These are phyloP conservation scores for Blumeriella jaapii DNA, from an alignment of 2,329 filamentous ascomycete genomes.

Conservation along the genomic window DNA sequence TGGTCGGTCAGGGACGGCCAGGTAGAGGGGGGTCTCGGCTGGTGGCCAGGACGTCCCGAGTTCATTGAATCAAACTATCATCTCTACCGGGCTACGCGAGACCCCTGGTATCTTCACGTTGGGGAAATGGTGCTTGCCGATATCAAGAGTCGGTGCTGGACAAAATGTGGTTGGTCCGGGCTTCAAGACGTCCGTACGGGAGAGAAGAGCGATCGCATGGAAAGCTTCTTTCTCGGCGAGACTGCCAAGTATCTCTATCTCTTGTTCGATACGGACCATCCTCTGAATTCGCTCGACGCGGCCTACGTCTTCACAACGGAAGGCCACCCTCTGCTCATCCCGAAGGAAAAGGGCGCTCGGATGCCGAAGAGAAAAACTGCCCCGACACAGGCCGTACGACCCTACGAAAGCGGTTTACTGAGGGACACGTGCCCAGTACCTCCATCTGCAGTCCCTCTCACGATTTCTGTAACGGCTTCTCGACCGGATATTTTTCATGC, in stretches of 20 bases:
- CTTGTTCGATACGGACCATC: conserved; percentile 76
- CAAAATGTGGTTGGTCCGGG: conserved; percentile 86
- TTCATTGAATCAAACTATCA: conserved; percentile 97
- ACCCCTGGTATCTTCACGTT: conserved; percentile 92
- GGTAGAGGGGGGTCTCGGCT: conserved; percentile 76
- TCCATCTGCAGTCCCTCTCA: conserved; percentile 48
- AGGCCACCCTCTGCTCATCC: conserved; percentile 84
- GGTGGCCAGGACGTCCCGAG: conserved; percentile 93
- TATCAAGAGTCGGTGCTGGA: conserved; percentile 80
- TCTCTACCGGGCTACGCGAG: conserved; percentile 82
- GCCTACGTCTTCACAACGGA: conserved; percentile 93
- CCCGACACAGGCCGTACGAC: conserved; percentile 30
- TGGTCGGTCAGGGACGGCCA: conserved; percentile 80
- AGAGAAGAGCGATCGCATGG: conserved; percentile 88
- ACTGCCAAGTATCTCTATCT: conserved; percentile 94
- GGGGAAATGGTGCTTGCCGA: conserved; percentile 92
- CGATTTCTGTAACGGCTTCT: conserved; percentile 68
- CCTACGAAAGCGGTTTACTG: conserved; percentile 6
- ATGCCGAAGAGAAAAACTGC: conserved; percentile 9
- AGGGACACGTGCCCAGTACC: conserved; percentile 55
- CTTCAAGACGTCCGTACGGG: conserved; percentile 72
- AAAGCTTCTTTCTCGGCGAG: conserved; percentile 96
- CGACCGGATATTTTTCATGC: conserved; percentile 80
- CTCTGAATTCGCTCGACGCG: conserved; percentile 75
- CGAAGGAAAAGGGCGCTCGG: conserved; percentile 32